phyloP scores from a whole-genome alignment of 768 basidiomycete genomes.

The Auricularia sp. region DNA sequence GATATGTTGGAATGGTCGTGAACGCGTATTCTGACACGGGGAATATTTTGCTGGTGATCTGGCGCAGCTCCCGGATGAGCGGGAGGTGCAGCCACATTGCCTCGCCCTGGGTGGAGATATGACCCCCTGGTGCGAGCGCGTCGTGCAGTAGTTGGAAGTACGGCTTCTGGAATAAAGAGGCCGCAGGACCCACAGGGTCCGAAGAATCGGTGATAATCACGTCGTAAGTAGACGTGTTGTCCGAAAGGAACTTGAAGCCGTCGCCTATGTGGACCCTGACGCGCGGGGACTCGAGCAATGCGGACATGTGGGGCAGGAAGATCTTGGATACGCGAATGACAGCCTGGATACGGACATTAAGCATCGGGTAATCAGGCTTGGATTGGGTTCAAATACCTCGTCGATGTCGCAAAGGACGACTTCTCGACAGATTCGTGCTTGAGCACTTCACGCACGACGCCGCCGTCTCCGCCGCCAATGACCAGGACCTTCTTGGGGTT shows the following conservation, averaged over 20 bases:
- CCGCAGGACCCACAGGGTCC: slow-evolving; percentile 94
- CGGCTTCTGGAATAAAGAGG: slow-evolving; percentile 88
- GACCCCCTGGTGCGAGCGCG: slow-evolving; percentile 79
- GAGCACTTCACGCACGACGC: slow-evolving; percentile 93
- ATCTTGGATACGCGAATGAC: slow-evolving; percentile 90
- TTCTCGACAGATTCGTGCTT: slow-evolving; percentile 86
- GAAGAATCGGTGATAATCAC: slow-evolving; percentile 98
- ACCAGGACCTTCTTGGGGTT: slow-evolving; percentile 94
- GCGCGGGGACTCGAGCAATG: slow-evolving; percentile 64
- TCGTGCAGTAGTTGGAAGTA: slow-evolving; percentile 94
- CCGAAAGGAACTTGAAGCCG: slow-evolving; percentile 92
- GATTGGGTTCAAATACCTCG: slow-evolving; percentile 42
- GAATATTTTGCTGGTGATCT: slow-evolving; percentile 66
- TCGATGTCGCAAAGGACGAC: slow-evolving; percentile 98
- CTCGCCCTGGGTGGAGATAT: slow-evolving; percentile 93
- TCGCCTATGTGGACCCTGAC: slow-evolving; percentile 86
- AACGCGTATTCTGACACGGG: slow-evolving; percentile 80
- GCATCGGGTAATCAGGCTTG: background rate
- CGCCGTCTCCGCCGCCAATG: slow-evolving; percentile 97
- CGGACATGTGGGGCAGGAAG: slow-evolving; percentile 91
- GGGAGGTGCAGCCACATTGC: slow-evolving; percentile 90
- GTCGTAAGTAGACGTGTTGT: slow-evolving; percentile 82
- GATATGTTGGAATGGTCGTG: slow-evolving; percentile 96
- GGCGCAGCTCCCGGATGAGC: slow-evolving; percentile 68
- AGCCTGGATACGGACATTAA: slow-evolving; percentile 39